Evolutionary conservation across 1,284 basidiomycete genomes (phyloP).

Genomic region (Amylostereum areolatum): DNA sequence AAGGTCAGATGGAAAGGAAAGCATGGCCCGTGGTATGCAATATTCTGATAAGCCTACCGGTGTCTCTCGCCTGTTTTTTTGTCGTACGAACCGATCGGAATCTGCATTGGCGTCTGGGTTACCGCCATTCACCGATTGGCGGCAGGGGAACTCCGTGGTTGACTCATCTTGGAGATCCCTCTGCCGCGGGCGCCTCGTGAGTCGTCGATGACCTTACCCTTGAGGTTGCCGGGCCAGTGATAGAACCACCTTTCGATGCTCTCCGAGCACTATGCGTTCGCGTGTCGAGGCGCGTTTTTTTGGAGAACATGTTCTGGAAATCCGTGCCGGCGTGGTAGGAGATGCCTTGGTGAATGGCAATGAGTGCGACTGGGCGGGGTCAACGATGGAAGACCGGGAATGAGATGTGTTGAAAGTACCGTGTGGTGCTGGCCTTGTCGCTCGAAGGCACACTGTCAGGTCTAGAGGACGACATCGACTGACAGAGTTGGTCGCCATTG

Average conservation of each 20-base stretch:
- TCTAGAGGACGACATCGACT: conserved; percentile 87
- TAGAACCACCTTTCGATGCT: conserved; percentile 96
- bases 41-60: too few species aligned
- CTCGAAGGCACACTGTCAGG: conserved; percentile 88
- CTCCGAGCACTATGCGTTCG: conserved; percentile 85
- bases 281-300: conserved; percentile 53
- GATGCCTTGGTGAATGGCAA: conserved; percentile 81
- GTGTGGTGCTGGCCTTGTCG: conserved; percentile 70
- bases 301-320: conserved; percentile 68
- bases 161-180: conserved; percentile 19
- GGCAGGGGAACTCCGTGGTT: conserved; percentile 20
- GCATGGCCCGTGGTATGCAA: too few species aligned
- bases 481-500: conserved; percentile 91
- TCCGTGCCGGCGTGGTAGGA: conserved; percentile 74
- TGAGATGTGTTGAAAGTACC: conserved; percentile 86
- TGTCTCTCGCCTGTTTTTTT: too few species aligned
- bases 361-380: conserved; percentile 91
- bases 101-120: conserved; percentile 78
- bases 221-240: conserved; percentile 76
- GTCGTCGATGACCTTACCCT: conserved; percentile 50
- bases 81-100: too few species aligned
- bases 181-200: conserved; percentile 23
- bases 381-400: conserved; percentile 94
- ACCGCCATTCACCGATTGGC: conserved; percentile 24
- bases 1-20: too few species aligned